These are phyloP conservation scores for Ilex aquifolium DNA, from an alignment of 257 asterid species.

Conservation along the genomic window DNA sequence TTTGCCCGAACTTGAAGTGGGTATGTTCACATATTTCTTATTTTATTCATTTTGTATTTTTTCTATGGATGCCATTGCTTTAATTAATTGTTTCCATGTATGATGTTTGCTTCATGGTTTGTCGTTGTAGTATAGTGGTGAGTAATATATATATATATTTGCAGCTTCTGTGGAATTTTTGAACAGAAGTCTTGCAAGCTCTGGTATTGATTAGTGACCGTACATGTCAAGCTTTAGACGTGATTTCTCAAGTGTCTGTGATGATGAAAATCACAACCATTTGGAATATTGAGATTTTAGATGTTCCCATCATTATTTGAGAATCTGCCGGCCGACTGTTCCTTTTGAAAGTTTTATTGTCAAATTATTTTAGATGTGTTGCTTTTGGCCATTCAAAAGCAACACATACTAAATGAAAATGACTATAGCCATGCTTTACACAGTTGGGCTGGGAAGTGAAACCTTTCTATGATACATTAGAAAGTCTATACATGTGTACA, in stretches of 20 bases:
- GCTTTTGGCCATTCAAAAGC: not conserved
- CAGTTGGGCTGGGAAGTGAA: too few relatives aligned
- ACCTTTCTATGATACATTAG: too few relatives aligned
- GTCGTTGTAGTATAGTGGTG: too few relatives aligned
- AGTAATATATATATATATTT: too few relatives aligned
- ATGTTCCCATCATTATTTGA: not conserved
- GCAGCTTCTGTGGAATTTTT: too few relatives aligned
- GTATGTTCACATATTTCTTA: constrained; percentile 26
- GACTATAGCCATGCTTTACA: not conserved
- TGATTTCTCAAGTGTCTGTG: not conserved
- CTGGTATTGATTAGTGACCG: not conserved
- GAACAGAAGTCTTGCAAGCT: constrained; percentile 1
- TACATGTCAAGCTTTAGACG: not conserved
- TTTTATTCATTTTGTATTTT: constrained; percentile 2
- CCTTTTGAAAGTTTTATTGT: not conserved
- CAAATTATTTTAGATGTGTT: not conserved
- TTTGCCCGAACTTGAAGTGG: constrained; percentile 79
- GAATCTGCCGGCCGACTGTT: not conserved
- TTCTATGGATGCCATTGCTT: not conserved
- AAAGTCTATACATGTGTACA: too few relatives aligned
- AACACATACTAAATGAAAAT: not conserved
- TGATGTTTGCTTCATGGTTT: too few relatives aligned
- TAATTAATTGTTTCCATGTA: too few relatives aligned
- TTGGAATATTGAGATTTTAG: not conserved
- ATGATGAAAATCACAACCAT: not conserved